Evolutionary conservation across 2,329 filamentous ascomycete species (phyloP), one percentile per base, ranked within the genome.

Genomic region (Trichoderma sp.): DNA sequence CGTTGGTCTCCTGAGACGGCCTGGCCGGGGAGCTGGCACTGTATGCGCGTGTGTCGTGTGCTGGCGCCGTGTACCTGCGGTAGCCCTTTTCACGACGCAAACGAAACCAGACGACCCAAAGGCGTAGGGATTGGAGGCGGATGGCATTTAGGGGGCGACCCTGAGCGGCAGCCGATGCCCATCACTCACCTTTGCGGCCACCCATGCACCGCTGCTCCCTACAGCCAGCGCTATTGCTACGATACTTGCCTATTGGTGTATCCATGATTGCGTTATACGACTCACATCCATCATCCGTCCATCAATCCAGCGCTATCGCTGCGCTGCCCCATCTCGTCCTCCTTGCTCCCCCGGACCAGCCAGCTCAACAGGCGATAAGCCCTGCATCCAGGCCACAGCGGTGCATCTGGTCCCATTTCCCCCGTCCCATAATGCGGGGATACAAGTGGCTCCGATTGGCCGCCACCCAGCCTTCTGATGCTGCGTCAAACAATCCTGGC

Each of bases 351-450:
- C 63, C 59, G 59, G 59, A 61, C 58, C 16, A 60, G 58, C 59
- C 64, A 66, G 54, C 64, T 58, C 52, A 58, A 66, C 64, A 59
- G 64, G 51, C 64, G 64, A 66, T 58, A 59, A 66, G 64, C 66
- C 66, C 66, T 68, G 66, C 66, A 63, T 52, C 56, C 49, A 61
- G 66, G 58, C 66, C 56, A 43, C 49, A 61, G 46, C 51, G 66
- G 55, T 59, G 43, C 56, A 65, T 65, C 68, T 60, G 43, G 60
- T 11, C 56, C 64, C 56, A 37, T 59, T 59, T 49, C 46, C 46
- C 51, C 55, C 55, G 63, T 67, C 68, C 61, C 49, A 61, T 61
- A 69, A 69, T 69, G 68, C 68, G 68, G 68, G 68, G 68, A 68
- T 60, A 49, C 4, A 30, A 49, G 54, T 28, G 43, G 43, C 68